A percentile compares a stretch with the other conserved stretches of the same genome.
phyloP scores from a whole-genome alignment of 176 grass and related monocot species.

The Oryza coarctata region DNA sequence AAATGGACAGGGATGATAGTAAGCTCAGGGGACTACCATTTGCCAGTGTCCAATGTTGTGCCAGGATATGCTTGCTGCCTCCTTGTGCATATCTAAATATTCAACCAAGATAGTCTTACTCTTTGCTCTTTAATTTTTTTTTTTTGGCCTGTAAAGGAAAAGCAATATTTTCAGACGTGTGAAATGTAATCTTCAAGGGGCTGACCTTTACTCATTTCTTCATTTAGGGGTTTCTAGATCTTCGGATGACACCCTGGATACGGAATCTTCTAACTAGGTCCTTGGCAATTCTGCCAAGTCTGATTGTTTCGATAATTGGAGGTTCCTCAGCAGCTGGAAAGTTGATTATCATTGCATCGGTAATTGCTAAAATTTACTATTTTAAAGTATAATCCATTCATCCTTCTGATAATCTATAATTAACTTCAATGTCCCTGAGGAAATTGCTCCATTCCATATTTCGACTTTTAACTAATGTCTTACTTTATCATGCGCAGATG shows the following conservation, averaged over 20 bases:
- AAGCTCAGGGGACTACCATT: not conserved
- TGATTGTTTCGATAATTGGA: slow-evolving; percentile 83
- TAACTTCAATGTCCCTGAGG: not conserved
- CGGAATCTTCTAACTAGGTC: slow-evolving; percentile 89
- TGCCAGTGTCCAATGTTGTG: not conserved
- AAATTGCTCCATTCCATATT: not conserved
- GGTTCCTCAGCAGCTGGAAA: slow-evolving; percentile 89
- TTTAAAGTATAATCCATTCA: not conserved
- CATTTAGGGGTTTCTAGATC: slow-evolving; percentile 87
- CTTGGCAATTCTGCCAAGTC: slow-evolving; percentile 91
- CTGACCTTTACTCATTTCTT: slow-evolving; percentile 12
- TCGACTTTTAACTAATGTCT: not conserved
- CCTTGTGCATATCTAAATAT: not conserved
- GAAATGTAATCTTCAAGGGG: not conserved
- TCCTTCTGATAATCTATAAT: not conserved
- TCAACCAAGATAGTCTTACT: not conserved
- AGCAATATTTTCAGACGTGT: not conserved
- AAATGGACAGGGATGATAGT: not conserved
- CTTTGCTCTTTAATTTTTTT: not conserved
- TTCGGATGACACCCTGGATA: slow-evolving; percentile 86
- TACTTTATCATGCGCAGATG: slow-evolving; percentile 62
- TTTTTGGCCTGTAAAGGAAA: not conserved
- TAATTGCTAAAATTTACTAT: slow-evolving; percentile 30
- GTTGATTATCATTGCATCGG: slow-evolving; percentile 98
- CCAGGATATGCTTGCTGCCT: too few species aligned